A percentile compares a stretch with the other conserved stretches of the same genome.
Conservation (phyloP, 225 moss, liverwort and hornwort species). For the Climacium dendroides region DNA sequence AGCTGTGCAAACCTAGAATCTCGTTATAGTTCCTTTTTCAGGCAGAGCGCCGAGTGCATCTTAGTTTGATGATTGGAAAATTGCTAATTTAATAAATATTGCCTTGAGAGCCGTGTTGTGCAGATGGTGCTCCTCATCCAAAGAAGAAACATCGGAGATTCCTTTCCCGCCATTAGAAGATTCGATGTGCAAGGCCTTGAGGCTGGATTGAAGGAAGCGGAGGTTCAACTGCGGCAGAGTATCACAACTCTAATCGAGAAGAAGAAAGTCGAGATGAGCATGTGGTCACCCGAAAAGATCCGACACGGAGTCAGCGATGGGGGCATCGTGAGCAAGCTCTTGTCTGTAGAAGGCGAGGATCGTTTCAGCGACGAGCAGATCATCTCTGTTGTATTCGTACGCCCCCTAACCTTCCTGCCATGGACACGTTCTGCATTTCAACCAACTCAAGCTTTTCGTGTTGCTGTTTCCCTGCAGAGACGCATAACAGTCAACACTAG, state of each 20-base stretch:
- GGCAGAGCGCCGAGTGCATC: neutral
- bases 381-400: constrained; percentile 1
- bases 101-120: neutral
- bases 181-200: constrained; percentile 40
- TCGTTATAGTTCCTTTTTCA: neutral
- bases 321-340: constrained; percentile 14
- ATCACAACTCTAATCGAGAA: neutral
- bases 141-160: constrained; percentile 30
- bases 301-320: neutral
- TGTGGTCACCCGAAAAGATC: neutral
- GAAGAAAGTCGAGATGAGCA: neutral
- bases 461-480: neutral
- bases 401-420: neutral
- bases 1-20: neutral
- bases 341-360: constrained; percentile 9
- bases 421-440: neutral
- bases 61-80: neutral
- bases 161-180: constrained; percentile 29
- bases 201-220: neutral
- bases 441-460: neutral
- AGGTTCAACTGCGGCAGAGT: neutral
- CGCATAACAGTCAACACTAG: neutral
- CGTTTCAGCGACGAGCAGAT: constrained; percentile 14
- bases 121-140: neutral
- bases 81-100: neutral